Percentiles rank a stretch among this genome's conserved stretches.
phyloP scores from a whole-genome alignment of 139 green algal species.

The Haematococcus lacustris region DNA sequence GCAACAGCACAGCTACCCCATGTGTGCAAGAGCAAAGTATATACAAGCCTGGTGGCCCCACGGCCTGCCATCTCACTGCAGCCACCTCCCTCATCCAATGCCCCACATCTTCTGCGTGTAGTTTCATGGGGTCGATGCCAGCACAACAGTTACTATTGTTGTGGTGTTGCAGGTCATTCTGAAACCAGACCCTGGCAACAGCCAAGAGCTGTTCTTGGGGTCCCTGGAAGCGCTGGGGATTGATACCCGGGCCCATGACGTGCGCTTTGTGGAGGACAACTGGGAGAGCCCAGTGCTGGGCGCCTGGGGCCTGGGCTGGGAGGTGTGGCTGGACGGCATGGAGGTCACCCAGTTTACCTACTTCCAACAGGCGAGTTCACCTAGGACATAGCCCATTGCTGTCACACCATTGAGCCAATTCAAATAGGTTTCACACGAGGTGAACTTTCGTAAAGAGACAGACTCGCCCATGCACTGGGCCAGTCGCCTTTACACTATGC shows the following conservation, averaged over 20 bases:
- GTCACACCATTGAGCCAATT: no score
- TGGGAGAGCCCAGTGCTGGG: conserved; percentile 95
- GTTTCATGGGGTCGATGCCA: background rate
- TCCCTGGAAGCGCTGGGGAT: conserved; percentile 86
- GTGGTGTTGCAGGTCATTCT: conserved; percentile 92
- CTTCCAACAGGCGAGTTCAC: conserved; percentile 98
- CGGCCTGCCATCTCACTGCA: no score
- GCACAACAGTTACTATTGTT: background rate
- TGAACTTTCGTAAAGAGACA: no score
- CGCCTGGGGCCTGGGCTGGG: conserved; percentile 96
- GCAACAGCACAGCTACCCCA: no score
- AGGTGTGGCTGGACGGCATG: conserved; percentile 97
- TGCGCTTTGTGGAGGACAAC: conserved; percentile 99
- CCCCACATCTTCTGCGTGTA: no score
- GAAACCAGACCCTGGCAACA: conserved; percentile 94
- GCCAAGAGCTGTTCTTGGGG: conserved; percentile 94
- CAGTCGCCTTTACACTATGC: no score
- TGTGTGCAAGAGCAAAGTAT: no score
- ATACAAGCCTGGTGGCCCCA: no score
- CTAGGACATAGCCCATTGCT: no score
- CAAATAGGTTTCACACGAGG: no score
- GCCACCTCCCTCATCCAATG: no score
- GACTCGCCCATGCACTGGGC: no score
- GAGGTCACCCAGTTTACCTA: conserved; percentile 99
- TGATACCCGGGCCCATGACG: conserved; percentile 55